A percentile compares a stretch with the other conserved stretches of the same genome.
These are phyloP conservation scores for Spirogloea muscicola DNA, from an alignment of 139 green algal genomes.

Conservation along the genomic window DNA sequence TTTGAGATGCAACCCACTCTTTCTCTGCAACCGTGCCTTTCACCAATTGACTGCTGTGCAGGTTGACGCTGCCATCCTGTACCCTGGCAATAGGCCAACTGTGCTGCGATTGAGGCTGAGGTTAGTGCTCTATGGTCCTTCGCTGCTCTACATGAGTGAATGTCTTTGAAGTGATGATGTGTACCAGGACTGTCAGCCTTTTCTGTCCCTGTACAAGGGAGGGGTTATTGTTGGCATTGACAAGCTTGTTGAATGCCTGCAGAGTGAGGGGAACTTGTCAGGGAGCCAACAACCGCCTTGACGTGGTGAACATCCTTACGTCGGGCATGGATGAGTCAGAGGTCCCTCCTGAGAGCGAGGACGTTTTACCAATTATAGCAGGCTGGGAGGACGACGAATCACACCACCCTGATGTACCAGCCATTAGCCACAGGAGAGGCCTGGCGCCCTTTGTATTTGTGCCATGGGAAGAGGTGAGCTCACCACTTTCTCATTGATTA, in stretches of 20 bases:
- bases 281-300: constrained; percentile 36
- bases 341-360: constrained; percentile 14
- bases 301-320: constrained; percentile 28
- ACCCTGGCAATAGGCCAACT: constrained; percentile 21
- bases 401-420: constrained; percentile 37
- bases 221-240: neutral
- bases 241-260: neutral
- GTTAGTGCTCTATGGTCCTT: constrained; percentile 2
- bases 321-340: constrained; percentile 12
- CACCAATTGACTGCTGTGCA: constrained; percentile 9
- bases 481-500: too few species aligned
- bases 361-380: constrained; percentile 8
- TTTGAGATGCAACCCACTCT: neutral
- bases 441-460: constrained; percentile 42
- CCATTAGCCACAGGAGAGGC: constrained; percentile 21
- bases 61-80: constrained; percentile 35
- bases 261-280: constrained; percentile 31
- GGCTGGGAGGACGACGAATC: constrained; percentile 38
- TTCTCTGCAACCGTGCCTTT: neutral
- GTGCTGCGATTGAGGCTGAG: constrained; percentile 26
- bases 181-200: too few species aligned
- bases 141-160: neutral
- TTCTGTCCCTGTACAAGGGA: neutral
- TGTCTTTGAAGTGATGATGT: too few species aligned
- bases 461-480: constrained; percentile 19